Base-by-base conservation (phyloP, 345 rosid genomes). In the Zanthoxylum bungeanum region DNA sequence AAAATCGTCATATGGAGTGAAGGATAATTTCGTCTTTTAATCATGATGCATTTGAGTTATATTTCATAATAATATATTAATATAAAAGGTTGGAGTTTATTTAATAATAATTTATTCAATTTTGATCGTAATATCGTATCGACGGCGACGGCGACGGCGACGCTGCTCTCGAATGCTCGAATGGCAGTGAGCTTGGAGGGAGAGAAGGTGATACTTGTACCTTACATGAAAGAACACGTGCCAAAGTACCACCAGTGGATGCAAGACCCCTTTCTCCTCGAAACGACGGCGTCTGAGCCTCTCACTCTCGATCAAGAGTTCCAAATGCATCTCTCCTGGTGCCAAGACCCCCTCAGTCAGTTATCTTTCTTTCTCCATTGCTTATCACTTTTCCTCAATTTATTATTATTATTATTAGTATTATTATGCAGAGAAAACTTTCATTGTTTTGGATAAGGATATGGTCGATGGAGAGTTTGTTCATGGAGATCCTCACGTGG, bases 211-310 rank as follows among this genome's bases (percentile, higher is more conserved):
- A 78, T 89, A 9, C 77, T 94, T 74, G 93, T 90, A 60, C 91
- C 98, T 21, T 89, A 94, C 87, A 85, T 86, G 93, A 81, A 73
- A 68, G 88, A 83, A 1, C 99, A 95, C 77, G 93, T 92, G 37
- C 89, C 92, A 3, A 89, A 70, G 81, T 92, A 91, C 82, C 99
- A 92, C 65, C 53, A 81, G 0, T 92, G 98, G 98, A 95, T 95
- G 97, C 96, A 91, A 75, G 97, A 95, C 69, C 86, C 92, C 4
- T 69, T 74, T 56, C 93, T 92, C 24, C 99, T 95, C 25, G 72
- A 88, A 76, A 92, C 96, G 37, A 92, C 98, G 9, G 96, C 91
- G 39, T 92, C 99, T 55, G 96, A 92, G 78, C 92, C 96, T 19
- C 96, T 95, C 76, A 76, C 91, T 63, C 91, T 92, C 1, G 85